A percentile compares a stretch with the other conserved stretches of the same genome.
These are phyloP conservation scores for Agaricus blazei DNA, from an alignment of 768 basidiomycete genomes.

Conservation along the genomic window DNA sequence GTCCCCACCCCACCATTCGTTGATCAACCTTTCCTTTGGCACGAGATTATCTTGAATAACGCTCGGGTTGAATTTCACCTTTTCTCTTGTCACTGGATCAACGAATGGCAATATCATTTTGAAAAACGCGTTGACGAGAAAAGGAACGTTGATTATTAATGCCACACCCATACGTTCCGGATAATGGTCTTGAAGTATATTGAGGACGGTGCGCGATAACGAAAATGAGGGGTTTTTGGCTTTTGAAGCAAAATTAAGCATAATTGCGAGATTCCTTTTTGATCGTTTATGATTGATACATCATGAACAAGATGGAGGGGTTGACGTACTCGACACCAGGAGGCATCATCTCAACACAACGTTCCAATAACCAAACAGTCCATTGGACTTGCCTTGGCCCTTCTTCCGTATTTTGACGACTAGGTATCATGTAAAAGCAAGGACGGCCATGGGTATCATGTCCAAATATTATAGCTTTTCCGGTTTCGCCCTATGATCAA, in stretches of 20 bases:
- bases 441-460: conserved; percentile 66
- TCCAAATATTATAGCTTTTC: conserved; percentile 77
- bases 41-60: conserved; percentile 66
- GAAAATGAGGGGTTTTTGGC: conserved; percentile 50
- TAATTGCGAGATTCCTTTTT: conserved; percentile 58
- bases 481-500: conserved; percentile 58
- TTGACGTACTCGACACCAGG: conserved; percentile 72
- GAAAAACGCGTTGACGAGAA: conserved; percentile 68
- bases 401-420: conserved; percentile 76
- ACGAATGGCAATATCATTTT: conserved; percentile 77
- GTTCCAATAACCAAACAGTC: conserved; percentile 74
- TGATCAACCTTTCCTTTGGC: conserved; percentile 63
- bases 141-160: conserved; percentile 78
- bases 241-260: conserved; percentile 76
- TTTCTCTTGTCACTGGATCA: conserved; percentile 74
- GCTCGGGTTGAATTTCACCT: conserved; percentile 72
- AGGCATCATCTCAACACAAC: conserved; percentile 69
- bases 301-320: neutral
- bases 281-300: neutral
- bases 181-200: conserved; percentile 77
- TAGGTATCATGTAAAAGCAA: conserved; percentile 60
- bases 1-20: conserved; percentile 64
- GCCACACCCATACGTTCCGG: conserved; percentile 80
- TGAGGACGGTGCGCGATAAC: conserved; percentile 42
- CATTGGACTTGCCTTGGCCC: conserved; percentile 64